Evolutionary conservation across 2,329 filamentous ascomycete species (phyloP), one percentile per base, ranked within the genome.

Genomic region (Diaporthe ampelina): DNA sequence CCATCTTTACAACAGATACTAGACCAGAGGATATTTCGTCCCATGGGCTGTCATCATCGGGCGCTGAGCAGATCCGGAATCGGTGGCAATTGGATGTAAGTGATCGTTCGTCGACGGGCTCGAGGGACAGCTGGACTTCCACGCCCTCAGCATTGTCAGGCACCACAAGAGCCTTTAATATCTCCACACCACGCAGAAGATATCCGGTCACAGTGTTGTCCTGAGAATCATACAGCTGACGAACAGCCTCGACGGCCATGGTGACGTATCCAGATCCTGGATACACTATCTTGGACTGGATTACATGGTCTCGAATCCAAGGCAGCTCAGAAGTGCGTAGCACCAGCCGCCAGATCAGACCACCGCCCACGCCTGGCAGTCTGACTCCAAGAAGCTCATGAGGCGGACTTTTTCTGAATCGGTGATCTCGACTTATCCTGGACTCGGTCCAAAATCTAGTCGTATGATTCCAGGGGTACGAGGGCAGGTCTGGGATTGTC

Each of bases 381-480:
- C 78, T 76, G 1, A 80, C 78, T 1, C 85, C 85, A 8, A 86
- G 77, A 5, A 87, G 70, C 59, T 86, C 85, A 32, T 85, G 83
- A 8, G 83, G 81, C 0, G 81, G 76, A 40, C 81, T 80, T 8
- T 78, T 78, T 1, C 84, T 79, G 63, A 81, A 80, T 11, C 84
- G 79, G 37, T 81, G 81, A 0, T 81, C 80, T 15, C 79, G 79
- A 43, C 81, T 84, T 1, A 81, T 57, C 11, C 82, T 80, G 0
- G 82, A 79, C 73, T 83, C 82, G 35, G 78, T 79, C 85, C 85
- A 87, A 74, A 84, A 84, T 37, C 80, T 78, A 4, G 80, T 81
- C 17, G 81, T 79, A 76, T 88, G 85, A 73, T 88, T 84, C 86
- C 85, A 88, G 7, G 84, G 82, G 74, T 88, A 88, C 1, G 79